These are phyloP conservation scores for Hyaloscypha finlandica DNA, from an alignment of 495 filamentous ascomycete genomes.

Conservation along the genomic window DNA sequence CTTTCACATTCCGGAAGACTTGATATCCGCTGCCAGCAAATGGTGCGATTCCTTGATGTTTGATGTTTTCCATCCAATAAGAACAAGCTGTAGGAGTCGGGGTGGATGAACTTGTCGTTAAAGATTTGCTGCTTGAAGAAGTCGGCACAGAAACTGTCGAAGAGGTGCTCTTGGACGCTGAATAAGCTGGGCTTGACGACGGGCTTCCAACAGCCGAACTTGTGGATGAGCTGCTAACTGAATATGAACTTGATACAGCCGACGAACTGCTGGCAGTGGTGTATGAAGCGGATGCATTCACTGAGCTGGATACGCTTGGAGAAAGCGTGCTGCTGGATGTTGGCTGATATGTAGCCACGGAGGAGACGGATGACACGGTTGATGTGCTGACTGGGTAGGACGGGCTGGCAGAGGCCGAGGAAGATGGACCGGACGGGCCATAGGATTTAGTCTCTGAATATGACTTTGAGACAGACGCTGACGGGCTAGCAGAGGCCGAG, in stretches of 20 bases:
- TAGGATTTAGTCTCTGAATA: not conserved
- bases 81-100: not conserved
- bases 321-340: too few relatives aligned
- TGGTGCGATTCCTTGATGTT: constrained; percentile 32
- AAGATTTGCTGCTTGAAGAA: not conserved
- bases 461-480: not conserved
- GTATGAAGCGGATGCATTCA: not conserved
- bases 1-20: constrained; percentile 29
- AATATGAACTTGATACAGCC: not conserved
- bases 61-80: constrained; percentile 34
- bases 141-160: too few relatives aligned
- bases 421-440: not conserved
- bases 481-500: not conserved
- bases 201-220: too few relatives aligned
- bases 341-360: too few relatives aligned
- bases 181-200: not conserved
- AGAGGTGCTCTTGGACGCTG: not conserved
- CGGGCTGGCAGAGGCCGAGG: not conserved
- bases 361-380: too few relatives aligned
- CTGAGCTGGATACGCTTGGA: not conserved
- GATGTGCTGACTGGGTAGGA: too few relatives aligned
- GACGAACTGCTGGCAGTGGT: not conserved
- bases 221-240: not conserved
- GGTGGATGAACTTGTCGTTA: not conserved
- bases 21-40: constrained; percentile 24